Base-by-base conservation (phyloP, 306 rosid species). In the Hippophae tibetana region DNA sequence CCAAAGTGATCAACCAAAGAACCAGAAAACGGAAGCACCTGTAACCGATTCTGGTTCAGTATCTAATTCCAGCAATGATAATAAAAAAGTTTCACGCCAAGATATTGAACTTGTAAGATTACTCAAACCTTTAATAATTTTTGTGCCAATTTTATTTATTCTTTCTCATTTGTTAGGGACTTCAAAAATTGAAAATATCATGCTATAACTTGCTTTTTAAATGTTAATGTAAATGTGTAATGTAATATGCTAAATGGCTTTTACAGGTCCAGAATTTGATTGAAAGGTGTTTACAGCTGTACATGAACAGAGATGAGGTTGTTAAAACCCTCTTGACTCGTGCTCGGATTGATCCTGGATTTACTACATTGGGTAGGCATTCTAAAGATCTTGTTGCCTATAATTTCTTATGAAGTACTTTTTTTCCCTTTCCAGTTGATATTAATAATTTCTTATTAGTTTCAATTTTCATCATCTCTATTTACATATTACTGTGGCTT, bases 271-370 rank as follows among this genome's bases (percentile, higher is more conserved):
- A 93, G 83, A 89, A 86, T 84, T 82, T 93, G 54, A 93, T 93
- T 59, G 99, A 93, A 71, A 78, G 99, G 72, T 93, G 97, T 76
- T 65, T 93, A 55, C 97, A 93, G 53, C 64, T 93, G 56, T 86
- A 88, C 69, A 93, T 93, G 99, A 86, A 93, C 67, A 89, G 86
- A 84, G 97, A 86, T 51, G 99, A 88, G 72, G 97, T 89, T 47
- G 97, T 93, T 70, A 88, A 93, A 80, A 86, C 94, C 64, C 89
- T 93, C 58, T 69, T 88, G 90, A 88, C 78, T 40, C 95, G 94
- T 10, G 99, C 97, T 72, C 86, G 89, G 89, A 93, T 93, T 71
- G 99, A 93, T 72, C 99, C 97, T 42, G 99, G 95, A 69, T 93
- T 93, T 74, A 93, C 99, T 13, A 73, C 94, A 57, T 70, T 88